These are phyloP conservation scores for Macrolepiota fuliginosa DNA, from an alignment of 768 basidiomycete genomes.

Conservation along the genomic window DNA sequence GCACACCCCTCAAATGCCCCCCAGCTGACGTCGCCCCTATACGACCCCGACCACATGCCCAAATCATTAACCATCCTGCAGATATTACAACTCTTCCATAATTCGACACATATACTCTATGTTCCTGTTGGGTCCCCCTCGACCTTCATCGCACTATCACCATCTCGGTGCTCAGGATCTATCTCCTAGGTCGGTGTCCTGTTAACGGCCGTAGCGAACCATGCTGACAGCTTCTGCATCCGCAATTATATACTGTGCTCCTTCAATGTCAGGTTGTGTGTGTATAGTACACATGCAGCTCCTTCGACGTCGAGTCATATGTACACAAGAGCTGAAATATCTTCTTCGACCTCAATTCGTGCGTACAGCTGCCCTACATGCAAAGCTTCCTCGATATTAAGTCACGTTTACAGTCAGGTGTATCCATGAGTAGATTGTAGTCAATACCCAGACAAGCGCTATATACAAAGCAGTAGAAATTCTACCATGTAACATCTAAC, in stretches of 20 bases:
- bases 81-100: conserved; percentile 14
- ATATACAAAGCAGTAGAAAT: too few relatives aligned
- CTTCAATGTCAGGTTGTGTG: too few relatives aligned
- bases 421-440: too few relatives aligned
- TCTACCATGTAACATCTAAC: too few relatives aligned
- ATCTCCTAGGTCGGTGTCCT: conserved; percentile 1
- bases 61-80: background rate
- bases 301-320: too few relatives aligned
- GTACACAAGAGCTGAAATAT: too few relatives aligned
- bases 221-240: background rate
- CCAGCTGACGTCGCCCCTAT: conserved; percentile 7
- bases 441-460: too few relatives aligned
- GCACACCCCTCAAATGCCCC: conserved; percentile 14
- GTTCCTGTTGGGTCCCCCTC: background rate
- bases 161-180: conserved; percentile 3
- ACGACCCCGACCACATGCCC: conserved; percentile 11
- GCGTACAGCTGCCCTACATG: too few relatives aligned
- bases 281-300: too few relatives aligned
- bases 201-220: background rate
- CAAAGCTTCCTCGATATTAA: too few relatives aligned
- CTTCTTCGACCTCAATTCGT: too few relatives aligned
- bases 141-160: background rate
- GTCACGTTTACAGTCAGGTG: too few relatives aligned
- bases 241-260: conserved; percentile 2
- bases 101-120: conserved; percentile 11